phyloP scores from a whole-genome alignment of 129 eudicot species.

The Calendula officinalis region DNA sequence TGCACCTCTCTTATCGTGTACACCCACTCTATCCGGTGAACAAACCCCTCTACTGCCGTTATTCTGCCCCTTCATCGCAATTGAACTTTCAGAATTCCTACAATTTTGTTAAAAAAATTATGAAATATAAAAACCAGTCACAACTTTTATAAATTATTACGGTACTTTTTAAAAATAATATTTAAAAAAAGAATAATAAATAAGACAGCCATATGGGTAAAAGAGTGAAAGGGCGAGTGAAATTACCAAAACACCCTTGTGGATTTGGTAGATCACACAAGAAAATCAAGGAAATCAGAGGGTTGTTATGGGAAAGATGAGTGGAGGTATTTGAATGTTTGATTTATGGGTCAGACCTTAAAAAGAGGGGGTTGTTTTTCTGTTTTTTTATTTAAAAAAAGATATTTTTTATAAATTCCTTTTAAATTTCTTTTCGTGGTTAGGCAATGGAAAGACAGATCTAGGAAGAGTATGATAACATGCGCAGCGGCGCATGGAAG shows the following conservation, averaged over 20 bases:
- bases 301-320: slow-evolving; percentile 24
- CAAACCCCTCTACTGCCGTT: slow-evolving; percentile 66
- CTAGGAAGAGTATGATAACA: slow-evolving; percentile 28
- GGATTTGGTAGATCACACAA: slow-evolving; percentile 25
- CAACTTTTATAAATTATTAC: neutral
- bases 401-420: neutral
- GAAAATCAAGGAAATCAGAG: slow-evolving; percentile 22
- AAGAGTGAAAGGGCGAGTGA: neutral
- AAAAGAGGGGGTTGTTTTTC: slow-evolving; percentile 31
- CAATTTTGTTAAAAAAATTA: slow-evolving; percentile 3
- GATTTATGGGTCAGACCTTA: slow-evolving; percentile 33
- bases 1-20: slow-evolving; percentile 29
- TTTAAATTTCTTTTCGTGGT: neutral
- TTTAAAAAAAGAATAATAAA: neutral
- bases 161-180: too few species aligned
- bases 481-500: slow-evolving; percentile 37
- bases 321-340: slow-evolving; percentile 19
- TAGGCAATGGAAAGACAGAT: slow-evolving; percentile 10
- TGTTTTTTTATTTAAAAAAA: too few species aligned
- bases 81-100: slow-evolving; percentile 56
- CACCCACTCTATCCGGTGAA: slow-evolving; percentile 63
- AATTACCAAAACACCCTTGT: slow-evolving; percentile 43
- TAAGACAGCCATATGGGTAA: neutral
- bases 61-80: slow-evolving; percentile 69
- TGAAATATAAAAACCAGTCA: neutral